Base-by-base conservation (phyloP, 495 filamentous ascomycete genomes). In the Cenococcum geophilum region DNA sequence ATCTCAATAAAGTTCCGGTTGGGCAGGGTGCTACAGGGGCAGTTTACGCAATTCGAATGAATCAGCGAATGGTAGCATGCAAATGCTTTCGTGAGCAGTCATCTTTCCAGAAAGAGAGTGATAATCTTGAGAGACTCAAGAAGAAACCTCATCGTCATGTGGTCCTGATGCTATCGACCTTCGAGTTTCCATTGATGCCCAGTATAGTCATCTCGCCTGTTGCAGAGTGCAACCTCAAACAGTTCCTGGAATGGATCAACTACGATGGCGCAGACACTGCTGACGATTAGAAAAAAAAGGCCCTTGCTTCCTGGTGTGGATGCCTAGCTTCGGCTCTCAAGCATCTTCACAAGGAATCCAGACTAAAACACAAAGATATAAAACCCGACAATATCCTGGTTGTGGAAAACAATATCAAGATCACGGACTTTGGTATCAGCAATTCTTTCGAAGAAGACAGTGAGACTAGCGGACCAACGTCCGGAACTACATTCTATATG, bases 351-450 rank as follows among this genome's bases (percentile, higher is more conserved):
- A 48, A 3, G 21, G 21, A 22, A 9, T 18, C 21, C 9, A 22
- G n/a, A 18, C n/a, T 48, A 18, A 48, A 48, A 48, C 45, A 48
- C 45, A 48, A 48, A 48, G 45, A 48, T 9, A 48, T 48, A 18
- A 48, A 48, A 48, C 45, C 45, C 5, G 21, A 22, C 45, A 48
- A 48, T 48, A 22, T 48, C 5, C 45, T 48, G 45, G n/a, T 48
- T 22, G n/a, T 48, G n/a, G 21, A 48, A 22, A 22, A 22, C 5
- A 48, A 48, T 48, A 18, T 22, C 5, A 48, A 18, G n/a, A 2
- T 48, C n/a, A 48, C 45, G 9, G 45, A 48, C 21, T 48, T 48
- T 9, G 45, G 45, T 48, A 18, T 48, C 5, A 18, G n/a, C n/a
- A 48, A 48, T 48, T 18, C n/a, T 48, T 48, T 48, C 45, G 21